phyloP scores from a whole-genome alignment of 116 monocot genomes.

The Trichopus zeylanicus region DNA sequence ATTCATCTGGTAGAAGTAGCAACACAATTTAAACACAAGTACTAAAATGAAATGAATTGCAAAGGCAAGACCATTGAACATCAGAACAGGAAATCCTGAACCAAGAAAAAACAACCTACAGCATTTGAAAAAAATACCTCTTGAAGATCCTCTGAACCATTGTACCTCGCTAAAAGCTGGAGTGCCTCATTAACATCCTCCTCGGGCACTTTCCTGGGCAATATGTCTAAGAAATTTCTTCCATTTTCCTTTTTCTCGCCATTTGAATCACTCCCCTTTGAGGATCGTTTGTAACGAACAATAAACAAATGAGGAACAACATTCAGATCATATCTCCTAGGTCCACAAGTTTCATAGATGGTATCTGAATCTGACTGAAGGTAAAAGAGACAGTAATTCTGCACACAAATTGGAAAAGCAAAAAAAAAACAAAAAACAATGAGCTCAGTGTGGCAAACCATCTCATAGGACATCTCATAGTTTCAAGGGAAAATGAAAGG shows the following conservation, averaged over 20 bases:
- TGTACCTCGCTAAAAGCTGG: constrained; percentile 82
- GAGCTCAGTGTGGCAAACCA: no score
- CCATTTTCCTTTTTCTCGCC: constrained; percentile 36
- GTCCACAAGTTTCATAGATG: constrained; percentile 79
- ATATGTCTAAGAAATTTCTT: constrained; percentile 30
- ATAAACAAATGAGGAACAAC: constrained; percentile 65
- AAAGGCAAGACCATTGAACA: no score
- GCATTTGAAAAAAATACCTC: no score
- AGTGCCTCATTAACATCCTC: constrained; percentile 60
- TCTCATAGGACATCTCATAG: no score
- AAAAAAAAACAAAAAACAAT: background rate
- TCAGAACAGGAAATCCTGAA: no score
- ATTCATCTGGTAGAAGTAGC: no score
- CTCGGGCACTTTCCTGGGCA: constrained; percentile 23
- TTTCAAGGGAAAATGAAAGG: no score
- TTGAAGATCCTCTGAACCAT: constrained; percentile 60
- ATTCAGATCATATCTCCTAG: constrained; percentile 42
- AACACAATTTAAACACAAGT: no score
- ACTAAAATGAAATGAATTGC: no score
- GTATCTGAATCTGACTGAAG: constrained; percentile 58
- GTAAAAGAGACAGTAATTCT: constrained; percentile 81
- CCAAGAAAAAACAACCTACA: no score
- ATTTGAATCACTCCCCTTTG: constrained; percentile 32
- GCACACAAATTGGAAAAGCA: constrained; percentile 14
- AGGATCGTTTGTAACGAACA: constrained; percentile 68